Base-by-base conservation (phyloP, 108 stramenopile species). In the Schizochytrium sp. region DNA sequence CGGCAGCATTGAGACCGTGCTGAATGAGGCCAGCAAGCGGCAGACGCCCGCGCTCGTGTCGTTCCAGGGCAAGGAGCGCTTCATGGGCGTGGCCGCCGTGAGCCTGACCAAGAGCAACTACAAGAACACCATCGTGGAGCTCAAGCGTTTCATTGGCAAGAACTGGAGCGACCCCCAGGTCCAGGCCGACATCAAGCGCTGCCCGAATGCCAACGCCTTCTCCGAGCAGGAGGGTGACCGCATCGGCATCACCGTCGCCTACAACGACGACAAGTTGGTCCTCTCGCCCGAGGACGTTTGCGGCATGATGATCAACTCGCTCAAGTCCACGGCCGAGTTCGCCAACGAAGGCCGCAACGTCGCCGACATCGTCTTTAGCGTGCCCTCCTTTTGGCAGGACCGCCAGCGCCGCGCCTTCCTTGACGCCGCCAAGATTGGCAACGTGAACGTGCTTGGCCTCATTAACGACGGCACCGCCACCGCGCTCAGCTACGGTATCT, bases 401-500 rank as follows among this genome's bases (percentile, higher is more conserved):
- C 92, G 96, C 12, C 97, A 98, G 91, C 94, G 97, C 88, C 90
- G 96, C 34, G 97, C 96, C 57, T 91, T 99, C 87, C 89, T 97
- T 87, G 93, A 93, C 57, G 98, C 97, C 5, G 97, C 96, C 89
- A 94, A 96, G 87, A 96, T 98, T 69, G 97, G 95, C 6, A 96
- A 96, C 44, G 92, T 99, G 25, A 93, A 95, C 89, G 95, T 97
- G 41, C 96, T 98, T 90, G 93, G 97, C 28, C 92, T 99, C 60
- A 96, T 98, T 93, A 96, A 98, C 89, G 99, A 99, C 92, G 93
- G 90, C 88, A 99, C 97, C 8, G 97, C 99, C 44, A 95, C 95
- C 5, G 99, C 99, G 34, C 91, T 98, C 51, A 95, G 96, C n/a
- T 99, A 97, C 92, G 99, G 99, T n/a, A 98, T 98, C 91, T 99